Evolutionary conservation across 768 basidiomycete species (phyloP).

Genomic region (Pulveroboletus sp.): DNA sequence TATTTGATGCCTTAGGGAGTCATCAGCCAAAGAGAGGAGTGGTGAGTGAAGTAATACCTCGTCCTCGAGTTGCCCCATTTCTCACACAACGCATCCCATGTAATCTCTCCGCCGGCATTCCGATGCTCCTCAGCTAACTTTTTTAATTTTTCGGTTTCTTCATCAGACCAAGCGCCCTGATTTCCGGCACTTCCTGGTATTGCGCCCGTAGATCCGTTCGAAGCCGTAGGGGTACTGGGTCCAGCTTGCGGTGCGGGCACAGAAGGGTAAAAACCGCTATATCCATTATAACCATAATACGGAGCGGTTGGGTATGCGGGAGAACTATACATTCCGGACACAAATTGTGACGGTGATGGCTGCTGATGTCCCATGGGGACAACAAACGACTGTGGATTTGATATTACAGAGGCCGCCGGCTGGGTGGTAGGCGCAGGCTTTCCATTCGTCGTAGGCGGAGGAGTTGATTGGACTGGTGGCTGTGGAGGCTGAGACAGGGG

Average conservation of each 20-base stretch:
- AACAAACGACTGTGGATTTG: constrained; percentile 69
- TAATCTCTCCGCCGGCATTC: constrained; percentile 45
- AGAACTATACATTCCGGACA: constrained; percentile 30
- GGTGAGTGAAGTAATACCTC: constrained; percentile 42
- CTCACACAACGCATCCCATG: constrained; percentile 75
- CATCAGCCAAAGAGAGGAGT: constrained; percentile 4
- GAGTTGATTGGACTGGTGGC: constrained; percentile 35
- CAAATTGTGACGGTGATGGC: constrained; percentile 43
- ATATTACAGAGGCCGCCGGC: constrained; percentile 49
- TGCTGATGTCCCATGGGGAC: constrained; percentile 61
- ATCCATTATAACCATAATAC: constrained; percentile 56
- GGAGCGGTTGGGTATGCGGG: constrained; percentile 57
- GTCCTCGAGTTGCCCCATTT: constrained; percentile 74
- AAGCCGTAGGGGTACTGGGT: constrained; percentile 25
- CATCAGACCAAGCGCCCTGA: constrained; percentile 76
- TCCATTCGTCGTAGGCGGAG: constrained; percentile 34
- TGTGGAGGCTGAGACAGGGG: constrained; percentile 25
- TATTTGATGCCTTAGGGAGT: constrained; percentile 63
- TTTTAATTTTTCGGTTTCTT: constrained; percentile 67
- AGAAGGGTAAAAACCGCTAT: constrained; percentile 31
- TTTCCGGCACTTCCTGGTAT: constrained; percentile 39
- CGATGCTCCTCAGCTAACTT: constrained; percentile 67
- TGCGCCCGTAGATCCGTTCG: constrained; percentile 16
- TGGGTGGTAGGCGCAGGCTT: constrained; percentile 31
- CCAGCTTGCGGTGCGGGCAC: constrained; percentile 21